Evolutionary conservation across 768 basidiomycete species (phyloP), one percentile per base, ranked within the genome.

Genomic region (Pleurotus sapidus): DNA sequence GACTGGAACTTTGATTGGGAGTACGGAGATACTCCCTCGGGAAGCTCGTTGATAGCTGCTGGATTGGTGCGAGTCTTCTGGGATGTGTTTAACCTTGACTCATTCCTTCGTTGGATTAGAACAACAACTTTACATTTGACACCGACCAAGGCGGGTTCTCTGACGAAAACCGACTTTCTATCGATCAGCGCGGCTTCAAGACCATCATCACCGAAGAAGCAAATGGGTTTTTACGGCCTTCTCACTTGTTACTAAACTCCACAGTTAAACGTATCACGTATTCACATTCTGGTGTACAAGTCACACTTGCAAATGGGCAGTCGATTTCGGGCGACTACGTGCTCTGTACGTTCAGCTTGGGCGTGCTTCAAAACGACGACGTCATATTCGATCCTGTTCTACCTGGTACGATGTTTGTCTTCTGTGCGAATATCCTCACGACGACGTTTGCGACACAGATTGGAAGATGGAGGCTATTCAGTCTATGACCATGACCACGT

Each of bases 391-490:
- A 77, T 42, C 87, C 87, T 2, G 20, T 69, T 7, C 65, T 88
- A 17, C 87, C 86, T 25, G 63, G 71, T 68, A 60, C 43, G 69
- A 62, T 30, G 27, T 7, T 12, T 4, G 27, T 17, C 20, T n/a
- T 40, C 18, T 43, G 18, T 5, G 42, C 15, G 2, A 6, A n/a
- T 6, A 20, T 43, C 12, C 14, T 14, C 8, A 46, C 2, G 4
- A 27, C 15, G 23, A 4, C 30, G 4, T 38, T 25, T 18, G 7
- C 17, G n/a, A 18, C 39, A n/a, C 20, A 64, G 71, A 62, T 8
- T 88, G 78, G 74, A 88, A 88, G 64, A 57, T 72, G n/a, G 86
- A 88, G 57, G 86, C 86, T 3, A 81, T 88, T 38, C 78, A 82
- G 30, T 79, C 78, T 57, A 81, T 87, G 68, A 73, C 74, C 11